Base-by-base conservation (phyloP, 768 basidiomycete genomes). In the Asterophora parasitica region DNA sequence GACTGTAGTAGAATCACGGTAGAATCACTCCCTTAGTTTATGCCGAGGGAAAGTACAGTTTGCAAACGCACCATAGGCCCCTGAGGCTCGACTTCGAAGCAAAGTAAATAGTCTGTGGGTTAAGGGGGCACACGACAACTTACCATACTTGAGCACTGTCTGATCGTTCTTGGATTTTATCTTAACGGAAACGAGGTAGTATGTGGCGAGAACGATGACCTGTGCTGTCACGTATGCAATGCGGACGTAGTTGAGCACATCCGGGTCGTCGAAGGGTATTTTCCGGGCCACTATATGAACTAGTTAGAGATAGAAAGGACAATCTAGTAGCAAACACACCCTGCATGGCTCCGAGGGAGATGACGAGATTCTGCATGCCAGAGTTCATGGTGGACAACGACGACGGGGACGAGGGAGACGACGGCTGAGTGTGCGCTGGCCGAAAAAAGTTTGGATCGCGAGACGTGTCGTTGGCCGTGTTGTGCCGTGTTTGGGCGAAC, bases 281-380 rank as follows among this genome's bases (percentile, higher is more conserved):
- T 82, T 88, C 55, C 89, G 82, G 57, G 93, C 93, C 64, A 97
- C 91, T 94, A 42, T 35, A 27, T 54, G 27, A 36, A 8, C n/a
- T n/a, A n/a, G 38, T 12, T n/a, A 46, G 44, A 19, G 23, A 31
- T 13, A 19, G 2, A 7, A 23, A 30, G 13, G 12, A 0, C n/a
- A n/a, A n/a, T n/a, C n/a, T n/a, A 11, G 7, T 17, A 17, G 19
- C 5, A 33, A 30, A 59, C 74, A 41, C 46, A 91, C 91, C 49
- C 64, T 96, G 94, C 94, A 96, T 94, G 53, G 85, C 91, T 42
- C 83, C 91, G 55, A 98, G 86, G 44, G 92, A 95, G 61, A 97
- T 79, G 57, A 87, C 76, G 50, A 98, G 75, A 68, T 90, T 95
- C 59, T 85, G 78, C 26, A 92, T 70, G 42, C 82, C 83, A 28